Evolutionary conservation across 2,329 filamentous ascomycete genomes (phyloP).

Genomic region (Claviceps sp.): DNA sequence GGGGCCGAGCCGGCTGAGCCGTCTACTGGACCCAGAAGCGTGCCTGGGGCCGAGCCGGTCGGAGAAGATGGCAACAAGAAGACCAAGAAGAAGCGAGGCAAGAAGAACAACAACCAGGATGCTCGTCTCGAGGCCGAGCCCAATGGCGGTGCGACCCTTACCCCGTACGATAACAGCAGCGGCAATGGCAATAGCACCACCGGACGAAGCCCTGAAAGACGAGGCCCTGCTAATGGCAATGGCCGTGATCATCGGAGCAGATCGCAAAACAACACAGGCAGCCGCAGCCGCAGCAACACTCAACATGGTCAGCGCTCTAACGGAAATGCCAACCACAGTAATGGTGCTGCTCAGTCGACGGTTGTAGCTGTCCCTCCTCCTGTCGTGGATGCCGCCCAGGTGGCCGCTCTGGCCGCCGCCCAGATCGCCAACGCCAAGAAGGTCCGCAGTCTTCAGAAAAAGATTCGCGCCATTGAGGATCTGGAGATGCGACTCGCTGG

Average conservation of each 20-base stretch:
- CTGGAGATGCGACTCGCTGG: constrained; percentile 91
- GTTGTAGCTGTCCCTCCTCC: constrained; percentile 31
- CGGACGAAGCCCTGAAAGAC: constrained; percentile 53
- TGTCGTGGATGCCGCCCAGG: constrained; percentile 34
- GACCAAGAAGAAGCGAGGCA: constrained; percentile 96
- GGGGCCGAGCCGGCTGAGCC: constrained; percentile 65
- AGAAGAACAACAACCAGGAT: constrained; percentile 82
- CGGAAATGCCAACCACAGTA: constrained; percentile 13
- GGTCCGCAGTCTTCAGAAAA: constrained; percentile 84
- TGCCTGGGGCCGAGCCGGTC: constrained; percentile 48
- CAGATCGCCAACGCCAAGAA: constrained; percentile 82
- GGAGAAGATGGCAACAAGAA: constrained; percentile 65
- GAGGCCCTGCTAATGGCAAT: constrained; percentile 26
- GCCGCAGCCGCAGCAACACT: constrained; percentile 40
- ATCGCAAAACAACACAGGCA: constrained; percentile 38
- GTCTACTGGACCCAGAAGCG: constrained; percentile 53
- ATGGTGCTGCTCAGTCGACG: constrained; percentile 12
- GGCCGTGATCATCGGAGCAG: constrained; percentile 40
- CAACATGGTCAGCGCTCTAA: constrained; percentile 24
- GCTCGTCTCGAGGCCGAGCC: constrained; percentile 36
- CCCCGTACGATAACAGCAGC: constrained; percentile 24
- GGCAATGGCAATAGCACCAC: constrained; percentile 24
- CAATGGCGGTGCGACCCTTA: constrained; percentile 33
- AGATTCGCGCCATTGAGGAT: constrained; percentile 94
- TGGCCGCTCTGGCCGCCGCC: constrained; percentile 30